These are phyloP conservation scores for Colletotrichum acutatum DNA, from an alignment of 2,329 filamentous ascomycete species.

Conservation along the genomic window DNA sequence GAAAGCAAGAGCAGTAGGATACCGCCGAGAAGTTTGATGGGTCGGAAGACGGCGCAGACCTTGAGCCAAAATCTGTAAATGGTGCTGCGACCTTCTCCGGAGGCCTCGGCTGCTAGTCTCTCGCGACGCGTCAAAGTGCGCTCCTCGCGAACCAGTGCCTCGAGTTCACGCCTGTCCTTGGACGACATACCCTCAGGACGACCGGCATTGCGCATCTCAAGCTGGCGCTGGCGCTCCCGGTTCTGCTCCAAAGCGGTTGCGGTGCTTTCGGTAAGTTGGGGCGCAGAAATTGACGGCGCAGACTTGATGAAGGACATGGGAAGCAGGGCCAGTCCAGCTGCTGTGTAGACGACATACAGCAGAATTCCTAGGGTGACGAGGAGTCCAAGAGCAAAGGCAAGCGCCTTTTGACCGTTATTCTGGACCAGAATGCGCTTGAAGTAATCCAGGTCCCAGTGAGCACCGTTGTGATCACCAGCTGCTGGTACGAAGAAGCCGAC, in stretches of 20 bases:
- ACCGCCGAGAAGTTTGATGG: slow-evolving; percentile 88
- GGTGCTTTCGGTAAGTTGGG: slow-evolving; percentile 80
- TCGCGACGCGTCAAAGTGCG: slow-evolving; percentile 91
- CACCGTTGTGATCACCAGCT: slow-evolving; percentile 72
- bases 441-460: slow-evolving; percentile 86
- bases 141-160: slow-evolving; percentile 88
- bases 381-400: slow-evolving; percentile 91
- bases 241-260: slow-evolving; percentile 86
- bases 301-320: slow-evolving; percentile 94
- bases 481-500: slow-evolving; percentile 95
- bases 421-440: slow-evolving; percentile 86
- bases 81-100: slow-evolving; percentile 79
- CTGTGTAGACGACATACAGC: slow-evolving; percentile 90
- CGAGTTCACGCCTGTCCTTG: slow-evolving; percentile 90
- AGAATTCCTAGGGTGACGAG: slow-evolving; percentile 87
- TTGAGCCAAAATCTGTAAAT: slow-evolving; percentile 83
- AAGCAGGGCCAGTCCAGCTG: slow-evolving; percentile 86
- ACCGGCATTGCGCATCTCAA: slow-evolving; percentile 86
- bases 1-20: slow-evolving; percentile 80
- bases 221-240: slow-evolving; percentile 88
- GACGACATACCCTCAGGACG: slow-evolving; percentile 79
- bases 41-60: slow-evolving; percentile 83
- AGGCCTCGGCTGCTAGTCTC: slow-evolving; percentile 84
- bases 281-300: slow-evolving; percentile 85
- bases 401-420: slow-evolving; percentile 90